phyloP scores from a whole-genome alignment of 2,329 filamentous ascomycete species.

The Nannizziopsis barbatae region DNA sequence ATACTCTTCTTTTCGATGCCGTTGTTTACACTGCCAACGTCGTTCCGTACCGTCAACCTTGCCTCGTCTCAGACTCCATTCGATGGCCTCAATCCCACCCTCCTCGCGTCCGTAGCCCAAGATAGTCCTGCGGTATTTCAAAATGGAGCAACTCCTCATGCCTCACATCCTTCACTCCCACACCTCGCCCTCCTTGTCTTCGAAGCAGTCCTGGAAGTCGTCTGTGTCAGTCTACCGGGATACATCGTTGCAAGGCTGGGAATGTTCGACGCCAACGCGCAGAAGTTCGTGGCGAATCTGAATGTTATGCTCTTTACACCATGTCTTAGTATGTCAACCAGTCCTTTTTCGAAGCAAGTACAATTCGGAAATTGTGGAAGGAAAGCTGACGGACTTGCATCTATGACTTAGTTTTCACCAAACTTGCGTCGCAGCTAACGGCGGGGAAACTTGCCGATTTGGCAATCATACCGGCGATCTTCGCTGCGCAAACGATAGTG shows the following conservation, averaged over 20 bases:
- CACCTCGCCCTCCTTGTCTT: constrained; percentile 74
- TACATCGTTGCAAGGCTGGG: constrained; percentile 84
- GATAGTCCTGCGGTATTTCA: neutral
- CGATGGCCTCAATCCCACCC: neutral
- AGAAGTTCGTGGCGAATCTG: constrained; percentile 92
- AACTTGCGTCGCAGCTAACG: constrained; percentile 86
- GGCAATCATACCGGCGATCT: constrained; percentile 90
- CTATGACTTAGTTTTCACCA: constrained; percentile 66
- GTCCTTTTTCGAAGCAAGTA: neutral
- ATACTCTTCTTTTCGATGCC: constrained; percentile 6
- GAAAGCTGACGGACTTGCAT: constrained; percentile 11
- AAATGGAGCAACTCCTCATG: constrained; percentile 18
- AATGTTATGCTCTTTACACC: constrained; percentile 96
- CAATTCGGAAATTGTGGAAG: neutral
- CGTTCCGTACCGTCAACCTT: constrained; percentile 9
- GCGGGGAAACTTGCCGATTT: constrained; percentile 82
- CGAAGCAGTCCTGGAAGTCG: constrained; percentile 86
- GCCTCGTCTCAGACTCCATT: neutral
- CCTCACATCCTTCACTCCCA: constrained; percentile 39
- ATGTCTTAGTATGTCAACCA: constrained; percentile 62
- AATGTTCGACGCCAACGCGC: constrained; percentile 88
- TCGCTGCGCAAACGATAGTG: constrained; percentile 72
- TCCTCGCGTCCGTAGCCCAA: constrained; percentile 1
- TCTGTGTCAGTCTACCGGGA: constrained; percentile 86
- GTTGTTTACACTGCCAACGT: constrained; percentile 9